Evolutionary conservation across 2,329 filamentous ascomycete genomes (phyloP), one percentile per base, ranked within the genome.

Genomic region (Microsporum audouinii): DNA sequence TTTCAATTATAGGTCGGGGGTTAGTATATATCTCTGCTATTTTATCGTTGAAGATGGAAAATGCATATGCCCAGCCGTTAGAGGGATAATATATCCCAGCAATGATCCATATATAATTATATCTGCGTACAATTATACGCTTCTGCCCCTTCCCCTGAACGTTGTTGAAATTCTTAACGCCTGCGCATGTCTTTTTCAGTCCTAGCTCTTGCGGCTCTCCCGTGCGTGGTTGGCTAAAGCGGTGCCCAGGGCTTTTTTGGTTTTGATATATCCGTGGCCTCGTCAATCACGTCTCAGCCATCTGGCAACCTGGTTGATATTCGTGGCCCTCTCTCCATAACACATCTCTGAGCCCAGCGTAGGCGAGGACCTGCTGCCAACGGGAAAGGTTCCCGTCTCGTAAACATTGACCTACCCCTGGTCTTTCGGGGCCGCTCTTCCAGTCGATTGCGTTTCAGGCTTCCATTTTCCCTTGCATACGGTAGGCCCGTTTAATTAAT

Each of bases 121-220:
- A n/a, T 31, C 27, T 4, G 3, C 23, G 27, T 29, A 27, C 14
- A 33, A 53, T 31, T 53, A 34, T 53, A 53, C 4, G 39, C 39
- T 43, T 43, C 27, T 6, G 7, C 29, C 47, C 45, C 12, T 43
- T 5, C n/a, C 47, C 47, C 12, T 31, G 49, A 34, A 33, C 49
- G 29, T 53, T 23, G 17, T 23, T 53, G 49, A 27, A 45, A 53
- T 34, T n/a, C 49, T 53, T 53, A 33, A 53, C 47, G 49, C 49
- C 49, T 27, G 49, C 33, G 17, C 1, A 53, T 53, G 49, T 6
- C 29, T 53, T 53, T 34, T 53, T 53, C 49, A 3, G 27, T 53
- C 31, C 49, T 53, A 31, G 31, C 49, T 33, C 49, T 53, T 31
- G 49, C 49, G 49, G 49, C 49, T 53, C 49, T 53, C 49, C 49